phyloP scores from a whole-genome alignment of 2,329 filamentous ascomycete species.

The Diplocarpon rosae region DNA sequence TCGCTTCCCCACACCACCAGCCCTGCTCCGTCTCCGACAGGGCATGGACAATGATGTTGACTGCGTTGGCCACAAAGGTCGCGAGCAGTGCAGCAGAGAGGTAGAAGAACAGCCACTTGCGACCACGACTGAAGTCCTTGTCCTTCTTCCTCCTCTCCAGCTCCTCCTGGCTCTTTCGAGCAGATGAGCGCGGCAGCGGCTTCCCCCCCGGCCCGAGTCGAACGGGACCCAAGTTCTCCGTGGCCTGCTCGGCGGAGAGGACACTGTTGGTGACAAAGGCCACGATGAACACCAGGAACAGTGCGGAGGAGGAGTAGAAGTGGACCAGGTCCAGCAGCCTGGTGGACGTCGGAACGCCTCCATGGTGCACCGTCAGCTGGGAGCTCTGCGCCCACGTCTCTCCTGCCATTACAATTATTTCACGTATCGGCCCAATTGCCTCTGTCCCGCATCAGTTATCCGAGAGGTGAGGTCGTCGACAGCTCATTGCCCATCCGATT shows the following conservation, averaged over 20 bases:
- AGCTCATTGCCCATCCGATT: constrained; percentile 24
- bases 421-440: constrained; percentile 13
- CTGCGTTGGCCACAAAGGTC: constrained; percentile 66
- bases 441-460: constrained; percentile 25
- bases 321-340: constrained; percentile 23
- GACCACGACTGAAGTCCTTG: constrained; percentile 48
- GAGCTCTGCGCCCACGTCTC: constrained; percentile 19
- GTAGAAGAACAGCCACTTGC: constrained; percentile 66
- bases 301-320: constrained; percentile 47
- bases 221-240: constrained; percentile 29
- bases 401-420: constrained; percentile 25
- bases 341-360: constrained; percentile 1
- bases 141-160: constrained; percentile 31
- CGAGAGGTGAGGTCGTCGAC: constrained; percentile 17
- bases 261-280: constrained; percentile 53
- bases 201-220: constrained; percentile 76
- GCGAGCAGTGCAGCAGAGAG: constrained; percentile 59
- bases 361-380: constrained; percentile 9
- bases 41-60: constrained; percentile 63
- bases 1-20: constrained; percentile 76
- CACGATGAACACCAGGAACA: constrained; percentile 52
- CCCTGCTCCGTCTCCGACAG: constrained; percentile 51
- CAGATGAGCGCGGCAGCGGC: constrained; percentile 50
- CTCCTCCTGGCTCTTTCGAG: constrained; percentile 33
- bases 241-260: constrained; percentile 33